These are phyloP conservation scores for Aureobasidium vineae DNA, from an alignment of 2,329 filamentous ascomycete species.

Conservation along the genomic window DNA sequence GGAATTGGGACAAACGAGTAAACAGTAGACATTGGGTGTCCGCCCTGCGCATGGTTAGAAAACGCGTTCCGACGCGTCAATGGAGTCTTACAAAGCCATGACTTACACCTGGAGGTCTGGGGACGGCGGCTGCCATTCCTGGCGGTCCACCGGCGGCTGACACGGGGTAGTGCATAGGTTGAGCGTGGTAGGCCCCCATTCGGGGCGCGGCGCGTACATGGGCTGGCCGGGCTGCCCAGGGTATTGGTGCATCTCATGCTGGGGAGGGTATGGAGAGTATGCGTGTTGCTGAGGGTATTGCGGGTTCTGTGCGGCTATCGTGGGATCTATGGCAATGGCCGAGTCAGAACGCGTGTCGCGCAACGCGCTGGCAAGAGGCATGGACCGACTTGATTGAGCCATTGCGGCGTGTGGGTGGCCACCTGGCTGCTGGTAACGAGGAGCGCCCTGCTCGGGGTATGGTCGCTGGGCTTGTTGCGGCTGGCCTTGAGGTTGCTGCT, in stretches of 20 bases:
- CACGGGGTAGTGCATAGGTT: conserved; percentile 51
- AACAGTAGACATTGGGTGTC: conserved; percentile 67
- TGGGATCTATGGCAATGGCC: conserved; percentile 98
- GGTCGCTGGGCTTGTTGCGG: conserved; percentile 45
- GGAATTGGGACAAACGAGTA: conserved; percentile 98
- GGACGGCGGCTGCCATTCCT: conserved; percentile 59
- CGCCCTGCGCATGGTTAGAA: conserved; percentile 40
- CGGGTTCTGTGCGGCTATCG: conserved; percentile 85
- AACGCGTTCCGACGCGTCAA: conserved; percentile 25
- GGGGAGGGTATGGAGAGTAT: conserved; percentile 83
- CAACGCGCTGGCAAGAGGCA: conserved; percentile 68
- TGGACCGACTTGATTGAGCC: conserved; percentile 99
- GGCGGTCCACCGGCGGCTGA: conserved; percentile 57
- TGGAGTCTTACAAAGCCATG: conserved; percentile 25
- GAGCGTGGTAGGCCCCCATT: conserved; percentile 67
- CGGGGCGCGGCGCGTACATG: conserved; percentile 64
- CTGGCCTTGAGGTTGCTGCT: conserved; percentile 54
- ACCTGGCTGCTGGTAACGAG: conserved; percentile 71
- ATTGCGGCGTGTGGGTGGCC: conserved; percentile 79
- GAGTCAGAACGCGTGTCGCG: conserved; percentile 81
- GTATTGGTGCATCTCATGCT: conserved; percentile 84
- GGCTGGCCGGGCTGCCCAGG: conserved; percentile 58
- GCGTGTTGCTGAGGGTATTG: conserved; percentile 77
- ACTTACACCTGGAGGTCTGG: conserved; percentile 63
- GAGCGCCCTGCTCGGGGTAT: conserved; percentile 30